Evolutionary conservation across 140 eudicot species (phyloP).

Genomic region (Flaveria floridana): DNA sequence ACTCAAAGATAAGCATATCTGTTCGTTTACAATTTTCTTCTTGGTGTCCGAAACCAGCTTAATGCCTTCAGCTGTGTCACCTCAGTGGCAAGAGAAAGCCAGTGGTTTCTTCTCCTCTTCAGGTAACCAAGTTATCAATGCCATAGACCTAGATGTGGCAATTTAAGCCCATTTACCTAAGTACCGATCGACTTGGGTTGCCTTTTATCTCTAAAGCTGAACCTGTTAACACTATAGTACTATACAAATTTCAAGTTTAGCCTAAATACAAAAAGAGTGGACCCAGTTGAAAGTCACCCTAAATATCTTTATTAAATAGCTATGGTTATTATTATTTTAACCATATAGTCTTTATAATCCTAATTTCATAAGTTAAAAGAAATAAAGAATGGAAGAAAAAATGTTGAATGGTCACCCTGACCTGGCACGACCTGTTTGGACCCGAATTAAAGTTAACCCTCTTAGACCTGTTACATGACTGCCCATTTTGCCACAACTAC

Average conservation of each 20-base stretch:
- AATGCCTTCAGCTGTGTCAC: constrained; percentile 79
- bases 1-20: constrained; percentile 4
- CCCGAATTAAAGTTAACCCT: background rate
- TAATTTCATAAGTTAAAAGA: background rate
- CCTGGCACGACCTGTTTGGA: background rate
- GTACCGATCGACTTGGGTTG: background rate
- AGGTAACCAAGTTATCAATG: constrained; percentile 42
- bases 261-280: background rate
- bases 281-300: background rate
- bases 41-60: constrained; percentile 36
- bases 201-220: background rate
- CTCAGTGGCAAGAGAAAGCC: constrained; percentile 99
- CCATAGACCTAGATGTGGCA: background rate
- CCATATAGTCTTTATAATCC: background rate
- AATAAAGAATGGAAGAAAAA: background rate
- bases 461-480: background rate
- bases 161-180: background rate
- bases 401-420: background rate
- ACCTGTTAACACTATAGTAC: background rate
- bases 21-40: background rate
- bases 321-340: background rate
- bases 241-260: background rate
- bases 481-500: background rate
- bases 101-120: constrained; percentile 83
- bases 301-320: background rate